phyloP scores from a whole-genome alignment of 2,329 filamentous ascomycete genomes.

The Eurotiales sp. region DNA sequence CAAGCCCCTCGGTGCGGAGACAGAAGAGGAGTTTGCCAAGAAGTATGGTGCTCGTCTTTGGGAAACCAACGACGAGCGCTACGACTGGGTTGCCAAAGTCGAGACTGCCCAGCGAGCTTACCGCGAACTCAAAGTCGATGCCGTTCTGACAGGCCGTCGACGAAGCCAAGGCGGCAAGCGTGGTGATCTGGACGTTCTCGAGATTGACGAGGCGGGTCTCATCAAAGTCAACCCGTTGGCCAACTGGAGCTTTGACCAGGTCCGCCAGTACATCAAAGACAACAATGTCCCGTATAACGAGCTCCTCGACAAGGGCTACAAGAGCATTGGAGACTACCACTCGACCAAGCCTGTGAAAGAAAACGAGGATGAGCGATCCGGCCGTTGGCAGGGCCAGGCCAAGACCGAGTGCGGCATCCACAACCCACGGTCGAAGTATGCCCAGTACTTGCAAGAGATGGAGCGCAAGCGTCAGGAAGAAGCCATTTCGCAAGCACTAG shows the following conservation, averaged over 20 bases:
- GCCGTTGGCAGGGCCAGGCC: constrained; percentile 90
- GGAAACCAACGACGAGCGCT: constrained; percentile 80
- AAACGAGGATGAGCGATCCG: constrained; percentile 91
- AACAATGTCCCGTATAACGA: constrained; percentile 91
- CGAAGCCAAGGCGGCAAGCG: constrained; percentile 91
- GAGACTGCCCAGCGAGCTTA: constrained; percentile 93
- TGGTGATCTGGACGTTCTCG: constrained; percentile 83
- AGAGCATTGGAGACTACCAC: constrained; percentile 97
- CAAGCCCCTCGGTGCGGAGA: constrained; percentile 75
- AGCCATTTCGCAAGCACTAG: constrained; percentile 46
- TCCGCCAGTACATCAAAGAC: constrained; percentile 79
- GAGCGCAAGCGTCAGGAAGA: constrained; percentile 64
- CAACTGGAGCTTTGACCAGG: constrained; percentile 88
- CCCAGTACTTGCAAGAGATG: constrained; percentile 73
- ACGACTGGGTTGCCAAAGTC: constrained; percentile 97
- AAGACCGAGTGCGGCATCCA: constrained; percentile 99
- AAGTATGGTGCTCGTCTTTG: constrained; percentile 80
- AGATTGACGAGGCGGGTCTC: constrained; percentile 84
- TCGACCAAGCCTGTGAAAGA: constrained; percentile 86
- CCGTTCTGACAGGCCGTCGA: constrained; percentile 86
- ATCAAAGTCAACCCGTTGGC: constrained; percentile 98
- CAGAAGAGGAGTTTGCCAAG: constrained; percentile 70
- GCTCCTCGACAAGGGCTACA: constrained; percentile 90
- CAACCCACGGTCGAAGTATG: constrained; percentile 93
- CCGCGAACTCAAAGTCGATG: constrained; percentile 77